Evolutionary conservation across 805 yeast genomes (phyloP), one percentile per base, ranked within the genome.

Genomic region (Teunomyces funiuensis): DNA sequence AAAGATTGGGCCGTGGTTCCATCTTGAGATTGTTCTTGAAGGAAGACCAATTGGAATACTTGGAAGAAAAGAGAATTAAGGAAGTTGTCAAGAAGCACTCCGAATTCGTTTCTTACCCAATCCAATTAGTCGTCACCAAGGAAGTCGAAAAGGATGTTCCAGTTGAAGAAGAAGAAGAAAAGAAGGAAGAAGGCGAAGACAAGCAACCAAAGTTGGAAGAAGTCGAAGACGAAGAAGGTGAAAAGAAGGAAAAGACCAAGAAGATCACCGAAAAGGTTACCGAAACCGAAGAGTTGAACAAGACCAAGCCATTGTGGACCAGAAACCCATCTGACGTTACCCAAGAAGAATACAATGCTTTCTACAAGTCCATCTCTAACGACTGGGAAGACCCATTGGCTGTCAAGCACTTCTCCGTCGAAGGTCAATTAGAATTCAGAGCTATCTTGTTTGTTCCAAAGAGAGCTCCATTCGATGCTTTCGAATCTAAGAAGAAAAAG

Each of bases 351-450:
- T 93, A 93, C 82, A 91, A 93, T 63, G 95, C 98, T 46, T 93
- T 93, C 86, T 93, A 93, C 87, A 93, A 93, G 80, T 89, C 98
- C 39, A 93, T 93, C 65, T 90, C 99, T 43, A 93, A 93, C 75
- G 99, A 93, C 75, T 93, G 99, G 99, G 99, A 93, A 79, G 99
- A 93, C 69, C 99, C 97, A 74, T 82, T 93, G 68, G 97, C 97
- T 55, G 98, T 93, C 57, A 93, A 93, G 82, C 99, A 93, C 77
- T 93, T 93, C 82, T 88, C 97, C 39, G 99, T 93, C 64, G 99
- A 93, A 79, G 99, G 99, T 80, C 99, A 93, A 80, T 82, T 93
- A 62, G 99, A 93, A 79, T 93, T 93, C 83, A 90, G 85, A 78
- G 98, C 99, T 52, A 93, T 93, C 65, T 78, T 93, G 61, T 93